Evolutionary conservation across 2,329 filamentous ascomycete species (phyloP).

Genomic region (Clonostachys byssicola): DNA sequence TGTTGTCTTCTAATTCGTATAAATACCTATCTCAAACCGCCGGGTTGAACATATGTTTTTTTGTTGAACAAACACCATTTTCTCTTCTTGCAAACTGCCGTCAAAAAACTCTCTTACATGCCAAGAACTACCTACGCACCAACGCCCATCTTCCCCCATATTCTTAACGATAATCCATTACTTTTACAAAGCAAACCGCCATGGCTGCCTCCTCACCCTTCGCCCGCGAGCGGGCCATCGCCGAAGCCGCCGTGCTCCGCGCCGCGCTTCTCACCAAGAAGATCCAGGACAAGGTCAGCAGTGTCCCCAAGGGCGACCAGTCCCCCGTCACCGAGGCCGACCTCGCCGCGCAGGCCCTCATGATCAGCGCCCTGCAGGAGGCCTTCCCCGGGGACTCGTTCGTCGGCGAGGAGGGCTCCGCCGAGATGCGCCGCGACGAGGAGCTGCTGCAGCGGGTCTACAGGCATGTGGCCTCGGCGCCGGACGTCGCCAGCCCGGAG

Average conservation of each 20-base stretch:
- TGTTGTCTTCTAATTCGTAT: too few species aligned
- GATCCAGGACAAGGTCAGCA: conserved; percentile 34
- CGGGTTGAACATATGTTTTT: too few species aligned
- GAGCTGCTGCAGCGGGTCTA: conserved; percentile 48
- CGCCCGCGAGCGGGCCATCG: conserved; percentile 21
- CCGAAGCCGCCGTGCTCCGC: conserved; percentile 43
- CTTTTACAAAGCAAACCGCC: too few species aligned
- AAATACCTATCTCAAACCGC: too few species aligned
- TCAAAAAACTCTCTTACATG: too few species aligned
- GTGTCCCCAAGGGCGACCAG: conserved; percentile 51
- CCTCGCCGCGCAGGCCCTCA: conserved; percentile 58
- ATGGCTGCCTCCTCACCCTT: conserved; percentile 6
- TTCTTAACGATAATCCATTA: too few species aligned
- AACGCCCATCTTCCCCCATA: too few species aligned
- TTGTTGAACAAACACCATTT: too few species aligned
- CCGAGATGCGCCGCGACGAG: conserved; percentile 41
- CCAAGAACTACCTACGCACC: too few species aligned
- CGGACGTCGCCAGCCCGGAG: conserved; percentile 1
- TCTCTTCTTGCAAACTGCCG: too few species aligned
- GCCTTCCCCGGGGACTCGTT: conserved; percentile 53
- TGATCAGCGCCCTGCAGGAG: conserved; percentile 50
- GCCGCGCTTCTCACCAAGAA: conserved; percentile 54
- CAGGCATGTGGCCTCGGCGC: conserved; percentile 38
- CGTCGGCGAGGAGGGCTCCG: conserved; percentile 57
- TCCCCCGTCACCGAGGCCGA: conserved; percentile 61